Evolutionary conservation across 1,284 basidiomycete genomes (phyloP).

Genomic region (Agroathelia rolfsii): DNA sequence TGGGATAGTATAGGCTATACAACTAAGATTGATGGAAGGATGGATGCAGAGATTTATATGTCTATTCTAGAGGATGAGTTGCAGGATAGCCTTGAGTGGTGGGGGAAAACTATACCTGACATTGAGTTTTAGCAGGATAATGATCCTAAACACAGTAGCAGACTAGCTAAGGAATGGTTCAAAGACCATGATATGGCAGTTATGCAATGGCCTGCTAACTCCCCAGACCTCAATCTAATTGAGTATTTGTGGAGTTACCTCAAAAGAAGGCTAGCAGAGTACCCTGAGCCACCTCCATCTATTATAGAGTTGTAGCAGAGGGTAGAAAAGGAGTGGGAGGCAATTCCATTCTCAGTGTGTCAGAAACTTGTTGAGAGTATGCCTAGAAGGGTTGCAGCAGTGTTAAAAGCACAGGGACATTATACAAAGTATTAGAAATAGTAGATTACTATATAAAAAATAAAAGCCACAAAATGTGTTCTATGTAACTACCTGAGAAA

Average conservation of each 20-base stretch:
- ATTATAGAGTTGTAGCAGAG: slow-evolving; percentile 19
- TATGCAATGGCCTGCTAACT: slow-evolving; percentile 24
- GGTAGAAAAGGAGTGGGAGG: slow-evolving; percentile 16
- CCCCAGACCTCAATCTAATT: slow-evolving; percentile 28
- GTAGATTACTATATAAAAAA: too few species aligned
- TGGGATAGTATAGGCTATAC: too few species aligned
- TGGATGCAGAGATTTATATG: too few species aligned
- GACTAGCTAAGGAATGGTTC: slow-evolving; percentile 21
- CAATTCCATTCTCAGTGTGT: slow-evolving; percentile 11
- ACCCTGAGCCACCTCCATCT: slow-evolving; percentile 14
- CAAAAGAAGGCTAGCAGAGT: slow-evolving; percentile 13
- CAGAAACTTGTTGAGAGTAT: slow-evolving; percentile 14
- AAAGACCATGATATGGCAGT: slow-evolving; percentile 18
- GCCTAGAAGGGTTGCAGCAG: slow-evolving; percentile 11
- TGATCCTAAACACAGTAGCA: slow-evolving; percentile 25
- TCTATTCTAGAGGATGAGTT: too few species aligned
- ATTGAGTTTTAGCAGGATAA: slow-evolving; percentile 25
- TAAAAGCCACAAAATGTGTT: too few species aligned
- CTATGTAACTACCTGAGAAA: too few species aligned
- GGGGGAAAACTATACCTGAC: too few species aligned
- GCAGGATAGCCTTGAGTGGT: too few species aligned
- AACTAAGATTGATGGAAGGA: too few species aligned
- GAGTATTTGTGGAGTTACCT: slow-evolving; percentile 27
- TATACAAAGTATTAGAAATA: slow-evolving; percentile 18
- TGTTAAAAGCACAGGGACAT: slow-evolving; percentile 14